A percentile compares a stretch with the other conserved stretches of the same genome.
Conservation (phyloP, 108 stramenopile species). For the Epipyxis sp. region DNA sequence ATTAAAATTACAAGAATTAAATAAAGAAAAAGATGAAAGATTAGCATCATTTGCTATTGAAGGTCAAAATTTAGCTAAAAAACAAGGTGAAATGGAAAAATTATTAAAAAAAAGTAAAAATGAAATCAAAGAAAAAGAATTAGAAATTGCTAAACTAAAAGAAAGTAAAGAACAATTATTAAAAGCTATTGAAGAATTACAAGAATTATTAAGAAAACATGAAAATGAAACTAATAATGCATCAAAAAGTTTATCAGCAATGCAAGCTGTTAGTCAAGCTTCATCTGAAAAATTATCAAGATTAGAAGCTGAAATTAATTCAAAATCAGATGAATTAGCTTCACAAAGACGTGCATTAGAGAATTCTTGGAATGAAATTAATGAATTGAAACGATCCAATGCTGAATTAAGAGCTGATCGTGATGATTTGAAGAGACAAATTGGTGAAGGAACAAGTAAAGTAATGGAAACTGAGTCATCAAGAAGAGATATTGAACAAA, state of each 20-base stretch:
- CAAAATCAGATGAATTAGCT: not conserved
- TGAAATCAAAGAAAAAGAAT: slow-evolving; percentile 10
- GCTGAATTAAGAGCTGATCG: slow-evolving; percentile 1
- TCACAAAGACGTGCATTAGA: not conserved
- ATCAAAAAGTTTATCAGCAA: not conserved
- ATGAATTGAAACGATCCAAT: not conserved
- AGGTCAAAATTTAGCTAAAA: slow-evolving; percentile 23
- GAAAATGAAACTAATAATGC: not conserved
- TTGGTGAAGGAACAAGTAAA: slow-evolving; percentile 13
- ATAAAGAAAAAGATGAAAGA: not conserved
- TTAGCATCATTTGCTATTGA: slow-evolving; percentile 14
- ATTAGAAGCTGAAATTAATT: not conserved
- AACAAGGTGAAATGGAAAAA: slow-evolving; percentile 30
- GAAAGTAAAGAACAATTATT: slow-evolving; percentile 12
- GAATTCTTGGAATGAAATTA: slow-evolving; percentile 5
- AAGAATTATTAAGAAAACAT: slow-evolving; percentile 10
- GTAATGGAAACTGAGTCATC: not conserved
- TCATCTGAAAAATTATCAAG: not conserved
- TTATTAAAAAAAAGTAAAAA: not conserved
- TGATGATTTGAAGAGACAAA: slow-evolving; percentile 8
- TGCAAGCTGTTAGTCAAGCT: slow-evolving; percentile 28
- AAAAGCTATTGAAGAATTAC: slow-evolving; percentile 21
- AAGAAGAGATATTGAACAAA: slow-evolving; percentile 22
- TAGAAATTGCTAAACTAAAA: slow-evolving; percentile 30
- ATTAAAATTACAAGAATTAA: not conserved